phyloP scores from a whole-genome alignment of 345 rosid genomes.

The Moricandia moricandioides region DNA sequence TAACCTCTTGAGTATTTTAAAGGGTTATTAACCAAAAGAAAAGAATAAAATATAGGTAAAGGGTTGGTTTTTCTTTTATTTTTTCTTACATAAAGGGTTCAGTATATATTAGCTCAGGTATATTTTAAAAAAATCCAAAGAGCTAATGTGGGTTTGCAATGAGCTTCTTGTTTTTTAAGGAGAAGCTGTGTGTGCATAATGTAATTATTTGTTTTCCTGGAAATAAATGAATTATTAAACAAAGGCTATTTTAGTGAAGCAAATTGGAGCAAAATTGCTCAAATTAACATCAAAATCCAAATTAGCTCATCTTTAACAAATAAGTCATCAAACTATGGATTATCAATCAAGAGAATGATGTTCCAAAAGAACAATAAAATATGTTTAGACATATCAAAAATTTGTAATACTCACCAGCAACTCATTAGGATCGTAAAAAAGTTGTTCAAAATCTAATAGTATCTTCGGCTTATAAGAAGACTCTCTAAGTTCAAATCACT shows the following conservation, averaged over 20 bases:
- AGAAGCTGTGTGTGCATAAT: slow-evolving; percentile 1
- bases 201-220: not conserved
- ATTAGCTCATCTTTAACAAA: too few species aligned
- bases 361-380: too few species aligned
- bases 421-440: too few species aligned
- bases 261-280: not conserved
- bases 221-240: not conserved
- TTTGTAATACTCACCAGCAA: too few species aligned
- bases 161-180: slow-evolving; percentile 6
- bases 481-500: too few species aligned
- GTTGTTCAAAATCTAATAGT: too few species aligned
- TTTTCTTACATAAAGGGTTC: not conserved
- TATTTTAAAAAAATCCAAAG: not conserved
- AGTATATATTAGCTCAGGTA: not conserved
- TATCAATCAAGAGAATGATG: too few species aligned
- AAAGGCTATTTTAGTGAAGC: not conserved
- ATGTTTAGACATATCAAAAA: too few species aligned
- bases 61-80: not conserved
- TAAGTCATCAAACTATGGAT: too few species aligned
- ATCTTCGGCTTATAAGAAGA: too few species aligned
- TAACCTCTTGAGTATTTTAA: slow-evolving; percentile 23
- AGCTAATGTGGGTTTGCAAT: not conserved
- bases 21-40: slow-evolving; percentile 19
- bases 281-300: not conserved
- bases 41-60: not conserved